These are phyloP conservation scores for Azolla pinnata DNA, from an alignment of 75 land plant genomes.

Conservation along the genomic window DNA sequence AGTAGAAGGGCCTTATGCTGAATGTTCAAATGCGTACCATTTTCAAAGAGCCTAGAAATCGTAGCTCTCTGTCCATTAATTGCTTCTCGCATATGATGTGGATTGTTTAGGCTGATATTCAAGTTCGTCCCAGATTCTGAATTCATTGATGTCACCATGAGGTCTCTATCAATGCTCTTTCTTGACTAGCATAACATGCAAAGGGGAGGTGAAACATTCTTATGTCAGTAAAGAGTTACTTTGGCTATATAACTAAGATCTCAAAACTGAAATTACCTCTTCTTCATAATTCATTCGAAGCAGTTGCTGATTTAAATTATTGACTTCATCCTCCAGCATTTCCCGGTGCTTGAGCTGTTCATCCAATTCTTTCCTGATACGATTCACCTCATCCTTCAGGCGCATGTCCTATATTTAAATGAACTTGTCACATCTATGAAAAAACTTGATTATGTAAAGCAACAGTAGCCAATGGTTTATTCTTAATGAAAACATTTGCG, in stretches of 20 bases:
- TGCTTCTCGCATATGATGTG: constrained; percentile 36
- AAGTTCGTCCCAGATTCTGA: constrained; percentile 39
- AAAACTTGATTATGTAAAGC: too few species aligned
- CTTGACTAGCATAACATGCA: neutral
- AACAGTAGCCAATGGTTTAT: too few species aligned
- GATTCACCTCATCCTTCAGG: neutral
- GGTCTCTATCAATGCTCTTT: neutral
- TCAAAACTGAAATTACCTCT: constrained; percentile 45
- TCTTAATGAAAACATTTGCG: too few species aligned
- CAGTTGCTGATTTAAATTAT: constrained; percentile 56
- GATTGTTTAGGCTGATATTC: too few species aligned
- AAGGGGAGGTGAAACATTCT: neutral
- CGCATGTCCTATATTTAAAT: too few species aligned
- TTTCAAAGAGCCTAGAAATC: too few species aligned
- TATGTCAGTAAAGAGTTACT: neutral
- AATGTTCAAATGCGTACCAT: too few species aligned
- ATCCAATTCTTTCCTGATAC: constrained; percentile 39
- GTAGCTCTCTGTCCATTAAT: constrained; percentile 71
- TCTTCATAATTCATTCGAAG: constrained; percentile 65
- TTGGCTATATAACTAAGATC: neutral
- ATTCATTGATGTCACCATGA: neutral
- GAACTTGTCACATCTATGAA: too few species aligned
- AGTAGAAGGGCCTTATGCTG: too few species aligned
- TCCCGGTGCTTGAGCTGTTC: constrained; percentile 61
- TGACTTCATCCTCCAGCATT: constrained; percentile 72